Conservation (phyloP, 306 rosid species). For the Trifolium subterraneum region DNA sequence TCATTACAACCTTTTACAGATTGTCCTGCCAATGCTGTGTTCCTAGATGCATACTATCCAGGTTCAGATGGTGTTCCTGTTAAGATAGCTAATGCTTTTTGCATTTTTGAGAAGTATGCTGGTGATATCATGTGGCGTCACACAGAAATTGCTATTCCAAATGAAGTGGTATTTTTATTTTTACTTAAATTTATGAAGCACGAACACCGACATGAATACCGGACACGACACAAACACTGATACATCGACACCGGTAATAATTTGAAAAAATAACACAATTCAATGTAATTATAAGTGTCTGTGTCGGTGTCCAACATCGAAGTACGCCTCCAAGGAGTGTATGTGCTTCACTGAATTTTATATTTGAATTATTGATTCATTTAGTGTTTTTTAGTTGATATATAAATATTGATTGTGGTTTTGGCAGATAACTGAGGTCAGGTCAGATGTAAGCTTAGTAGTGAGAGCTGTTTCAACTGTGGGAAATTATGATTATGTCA, state of each 20-base stretch:
- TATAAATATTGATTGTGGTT: constrained; percentile 9
- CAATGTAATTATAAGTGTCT: too few species aligned
- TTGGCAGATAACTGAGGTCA: constrained; percentile 54
- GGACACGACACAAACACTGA: too few species aligned
- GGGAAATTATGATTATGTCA: constrained; percentile 63
- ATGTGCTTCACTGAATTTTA: neutral
- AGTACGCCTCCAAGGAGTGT: too few species aligned
- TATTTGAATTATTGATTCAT: neutral
- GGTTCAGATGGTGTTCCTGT: constrained; percentile 52
- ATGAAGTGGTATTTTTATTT: neutral
- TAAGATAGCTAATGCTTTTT: constrained; percentile 53
- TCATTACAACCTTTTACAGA: constrained; percentile 52
- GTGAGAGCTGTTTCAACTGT: constrained; percentile 57
- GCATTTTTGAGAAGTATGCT: constrained; percentile 64
- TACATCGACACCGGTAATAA: too few species aligned
- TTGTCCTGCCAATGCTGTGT: constrained; percentile 67
- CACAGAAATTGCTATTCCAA: constrained; percentile 47
- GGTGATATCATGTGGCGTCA: constrained; percentile 77
- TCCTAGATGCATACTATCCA: constrained; percentile 57
- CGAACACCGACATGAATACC: too few species aligned
- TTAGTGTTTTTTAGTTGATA: neutral
- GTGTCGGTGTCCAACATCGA: too few species aligned
- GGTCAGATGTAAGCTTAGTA: constrained; percentile 55
- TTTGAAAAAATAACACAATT: too few species aligned
- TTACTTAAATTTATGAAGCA: neutral